Percentiles rank a stretch among this genome's conserved stretches.
Evolutionary conservation across 2,329 filamentous ascomycete genomes (phyloP).

Genomic region (Colletotrichum truncatum): DNA sequence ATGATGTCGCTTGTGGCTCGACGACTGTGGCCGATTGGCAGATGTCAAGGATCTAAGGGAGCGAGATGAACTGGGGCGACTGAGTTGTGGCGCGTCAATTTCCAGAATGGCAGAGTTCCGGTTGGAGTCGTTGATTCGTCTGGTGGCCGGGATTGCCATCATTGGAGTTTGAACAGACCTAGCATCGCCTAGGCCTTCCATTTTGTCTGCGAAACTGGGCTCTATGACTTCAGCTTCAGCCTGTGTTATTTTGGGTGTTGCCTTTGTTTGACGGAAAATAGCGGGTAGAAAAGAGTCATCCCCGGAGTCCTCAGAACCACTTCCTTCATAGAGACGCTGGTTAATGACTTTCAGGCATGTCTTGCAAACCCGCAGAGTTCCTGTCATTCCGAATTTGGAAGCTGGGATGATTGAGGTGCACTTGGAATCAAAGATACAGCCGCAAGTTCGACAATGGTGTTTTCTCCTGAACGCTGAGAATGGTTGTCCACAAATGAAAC

Average conservation of each 20-base stretch:
- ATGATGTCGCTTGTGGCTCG: slow-evolving; percentile 82
- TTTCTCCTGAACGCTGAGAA: slow-evolving; percentile 96
- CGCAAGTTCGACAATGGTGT: slow-evolving; percentile 94
- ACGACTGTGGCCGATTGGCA: slow-evolving; percentile 76
- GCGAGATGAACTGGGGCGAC: slow-evolving; percentile 91
- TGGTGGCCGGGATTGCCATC: slow-evolving; percentile 76
- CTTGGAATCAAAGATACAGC: slow-evolving; percentile 98
- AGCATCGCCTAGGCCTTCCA: slow-evolving; percentile 55
- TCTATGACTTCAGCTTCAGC: slow-evolving; percentile 51
- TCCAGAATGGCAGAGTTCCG: slow-evolving; percentile 90
- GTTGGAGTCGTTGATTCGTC: slow-evolving; percentile 78
- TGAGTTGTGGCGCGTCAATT: slow-evolving; percentile 84
- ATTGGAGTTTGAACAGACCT: slow-evolving; percentile 72
- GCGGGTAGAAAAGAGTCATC: slow-evolving; percentile 76
- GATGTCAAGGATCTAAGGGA: slow-evolving; percentile 80
- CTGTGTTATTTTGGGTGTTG: slow-evolving; percentile 43
- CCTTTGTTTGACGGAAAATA: slow-evolving; percentile 66
- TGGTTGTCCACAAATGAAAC: slow-evolving; percentile 88
- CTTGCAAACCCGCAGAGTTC: slow-evolving; percentile 89
- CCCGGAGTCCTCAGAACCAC: slow-evolving; percentile 85
- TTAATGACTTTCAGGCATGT: slow-evolving; percentile 92
- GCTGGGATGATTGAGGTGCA: slow-evolving; percentile 94
- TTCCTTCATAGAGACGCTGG: slow-evolving; percentile 82
- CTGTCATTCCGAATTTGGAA: slow-evolving; percentile 85
- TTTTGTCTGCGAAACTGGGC: slow-evolving; percentile 49